A percentile compares a stretch with the other conserved stretches of the same genome.
Evolutionary conservation across 768 basidiomycete species (phyloP).

Genomic region (Xerocomellus chrysenteron): DNA sequence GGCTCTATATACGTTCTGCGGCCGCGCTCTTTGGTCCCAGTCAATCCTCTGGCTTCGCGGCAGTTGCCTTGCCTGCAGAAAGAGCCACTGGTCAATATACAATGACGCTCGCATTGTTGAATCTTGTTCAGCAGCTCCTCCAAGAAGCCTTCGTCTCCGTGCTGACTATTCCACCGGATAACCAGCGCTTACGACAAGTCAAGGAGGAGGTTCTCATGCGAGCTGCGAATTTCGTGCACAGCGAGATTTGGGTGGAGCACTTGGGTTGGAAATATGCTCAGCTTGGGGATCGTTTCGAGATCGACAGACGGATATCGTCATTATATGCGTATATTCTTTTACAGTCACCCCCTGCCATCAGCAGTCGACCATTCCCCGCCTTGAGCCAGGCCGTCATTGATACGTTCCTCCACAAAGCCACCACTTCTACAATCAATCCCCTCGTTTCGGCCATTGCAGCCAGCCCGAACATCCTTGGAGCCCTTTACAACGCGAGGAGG

Average conservation of each 20-base stretch:
- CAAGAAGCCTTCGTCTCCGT: constrained; percentile 64
- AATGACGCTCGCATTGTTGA: constrained; percentile 76
- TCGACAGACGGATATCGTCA: constrained; percentile 63
- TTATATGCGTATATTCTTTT: constrained; percentile 69
- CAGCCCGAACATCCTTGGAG: constrained; percentile 55
- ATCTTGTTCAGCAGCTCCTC: constrained; percentile 74
- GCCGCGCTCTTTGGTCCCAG: constrained; percentile 72
- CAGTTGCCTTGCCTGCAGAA: constrained; percentile 67
- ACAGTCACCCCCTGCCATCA: constrained; percentile 54
- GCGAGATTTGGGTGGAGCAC: constrained; percentile 87
- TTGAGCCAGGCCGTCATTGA: constrained; percentile 68
- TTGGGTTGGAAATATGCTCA: constrained; percentile 83
- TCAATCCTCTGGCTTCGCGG: constrained; percentile 52
- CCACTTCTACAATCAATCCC: constrained; percentile 78
- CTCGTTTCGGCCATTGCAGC: constrained; percentile 68
- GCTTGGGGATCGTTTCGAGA: constrained; percentile 80
- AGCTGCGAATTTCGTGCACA: constrained; percentile 75
- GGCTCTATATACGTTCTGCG: constrained; percentile 85
- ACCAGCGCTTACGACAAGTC: constrained; percentile 61
- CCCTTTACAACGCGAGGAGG: constrained; percentile 61
- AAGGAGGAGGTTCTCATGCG: constrained; percentile 85
- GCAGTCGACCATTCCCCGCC: constrained; percentile 55
- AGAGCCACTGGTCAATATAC: constrained; percentile 73
- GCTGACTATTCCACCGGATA: constrained; percentile 48
- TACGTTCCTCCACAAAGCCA: constrained; percentile 69